Percentiles rank a stretch among this genome's conserved stretches.
These are phyloP conservation scores for Pichia pseudocactophila DNA, from an alignment of 805 yeast species.

Conservation along the genomic window DNA sequence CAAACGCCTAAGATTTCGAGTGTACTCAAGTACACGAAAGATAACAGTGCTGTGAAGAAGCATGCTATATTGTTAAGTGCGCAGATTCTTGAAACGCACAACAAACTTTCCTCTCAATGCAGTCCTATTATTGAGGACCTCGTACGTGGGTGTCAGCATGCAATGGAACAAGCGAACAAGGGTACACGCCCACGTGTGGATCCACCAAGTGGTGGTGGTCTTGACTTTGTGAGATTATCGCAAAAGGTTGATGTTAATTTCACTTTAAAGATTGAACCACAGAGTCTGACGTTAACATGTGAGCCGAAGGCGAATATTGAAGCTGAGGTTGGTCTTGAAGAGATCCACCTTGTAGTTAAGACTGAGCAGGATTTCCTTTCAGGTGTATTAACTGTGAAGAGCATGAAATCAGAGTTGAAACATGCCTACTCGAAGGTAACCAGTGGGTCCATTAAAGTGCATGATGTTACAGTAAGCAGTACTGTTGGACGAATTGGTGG, in stretches of 20 bases:
- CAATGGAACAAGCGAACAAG: constrained; percentile 30
- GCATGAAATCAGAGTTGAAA: constrained; percentile 64
- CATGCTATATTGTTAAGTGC: constrained; percentile 45
- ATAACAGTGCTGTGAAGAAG: constrained; percentile 27
- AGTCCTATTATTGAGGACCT: constrained; percentile 70
- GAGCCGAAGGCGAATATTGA: constrained; percentile 92
- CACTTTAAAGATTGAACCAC: constrained; percentile 60
- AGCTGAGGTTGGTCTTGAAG: constrained; percentile 68
- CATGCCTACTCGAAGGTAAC: constrained; percentile 87
- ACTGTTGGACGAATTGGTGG: constrained; percentile 33
- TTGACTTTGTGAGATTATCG: constrained; percentile 38
- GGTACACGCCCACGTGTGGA: too few relatives aligned
- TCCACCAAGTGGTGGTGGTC: too few relatives aligned
- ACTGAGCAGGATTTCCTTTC: constrained; percentile 36
- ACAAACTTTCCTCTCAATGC: constrained; percentile 61
- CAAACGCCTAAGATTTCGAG: constrained; percentile 70
- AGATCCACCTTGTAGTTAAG: constrained; percentile 50
- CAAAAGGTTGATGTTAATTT: constrained; percentile 52
- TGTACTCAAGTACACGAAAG: constrained; percentile 43
- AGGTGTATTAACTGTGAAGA: constrained; percentile 40
- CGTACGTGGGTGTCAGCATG: constrained; percentile 37
- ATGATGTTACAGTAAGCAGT: constrained; percentile 40
- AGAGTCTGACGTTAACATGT: constrained; percentile 72
- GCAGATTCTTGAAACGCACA: constrained; percentile 60
- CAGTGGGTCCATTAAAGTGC: constrained; percentile 58